phyloP scores from a whole-genome alignment of 2,329 filamentous ascomycete species.

The Clarireedia sp. region DNA sequence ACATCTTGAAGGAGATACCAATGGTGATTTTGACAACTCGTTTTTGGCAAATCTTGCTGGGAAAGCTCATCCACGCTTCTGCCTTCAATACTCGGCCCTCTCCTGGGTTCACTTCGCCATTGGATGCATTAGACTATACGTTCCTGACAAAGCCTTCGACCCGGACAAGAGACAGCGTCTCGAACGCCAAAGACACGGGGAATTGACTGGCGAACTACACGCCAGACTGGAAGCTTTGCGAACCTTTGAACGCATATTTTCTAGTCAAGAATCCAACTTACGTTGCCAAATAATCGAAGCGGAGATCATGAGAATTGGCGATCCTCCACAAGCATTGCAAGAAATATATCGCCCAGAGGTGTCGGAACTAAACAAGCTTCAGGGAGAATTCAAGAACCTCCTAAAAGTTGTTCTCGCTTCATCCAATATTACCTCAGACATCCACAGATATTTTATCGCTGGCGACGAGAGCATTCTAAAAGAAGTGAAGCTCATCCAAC shows the following conservation, averaged over 20 bases:
- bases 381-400: conserved; percentile 75
- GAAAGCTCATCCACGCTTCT: conserved; percentile 19
- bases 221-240: conserved; percentile 52
- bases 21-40: conserved; percentile 32
- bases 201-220: conserved; percentile 48
- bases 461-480: conserved; percentile 35
- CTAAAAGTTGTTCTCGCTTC: conserved; percentile 40
- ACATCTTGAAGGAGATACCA: conserved; percentile 19
- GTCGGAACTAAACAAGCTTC: conserved; percentile 63
- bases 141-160: conserved; percentile 82
- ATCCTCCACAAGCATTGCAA: conserved; percentile 54
- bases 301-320: conserved; percentile 56
- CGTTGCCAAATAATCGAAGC: conserved; percentile 55
- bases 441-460: conserved; percentile 17
- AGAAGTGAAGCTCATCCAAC: conserved; percentile 36
- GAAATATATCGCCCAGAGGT: conserved; percentile 62
- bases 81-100: conserved; percentile 38
- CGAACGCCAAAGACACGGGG: conserved; percentile 50
- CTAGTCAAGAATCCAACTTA: conserved; percentile 59
- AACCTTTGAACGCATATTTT: conserved; percentile 58
- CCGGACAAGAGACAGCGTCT: conserved; percentile 61
- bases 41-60: conserved; percentile 27
- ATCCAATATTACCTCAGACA: conserved; percentile 9
- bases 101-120: conserved; percentile 73
- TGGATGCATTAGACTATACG: conserved; percentile 68